Base-by-base conservation (phyloP, 83 land plant genomes). In the Picea abies region DNA sequence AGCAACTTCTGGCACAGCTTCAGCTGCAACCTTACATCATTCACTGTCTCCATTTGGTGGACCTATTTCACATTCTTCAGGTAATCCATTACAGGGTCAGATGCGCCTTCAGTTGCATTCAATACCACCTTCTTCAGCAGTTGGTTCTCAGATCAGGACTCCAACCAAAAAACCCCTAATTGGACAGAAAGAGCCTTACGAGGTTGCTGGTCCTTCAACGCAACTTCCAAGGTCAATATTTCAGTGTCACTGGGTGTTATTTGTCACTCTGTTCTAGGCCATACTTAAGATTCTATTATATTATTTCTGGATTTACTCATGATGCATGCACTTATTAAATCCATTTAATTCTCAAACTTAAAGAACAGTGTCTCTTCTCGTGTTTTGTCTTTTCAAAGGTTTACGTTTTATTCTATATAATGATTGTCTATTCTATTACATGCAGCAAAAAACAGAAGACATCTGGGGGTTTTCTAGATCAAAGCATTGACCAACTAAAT, bases 401-500 rank as follows among this genome's bases (percentile, higher is more conserved):
- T 72, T n/a, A 10, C 10, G 8, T 44, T 22, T 73, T 73, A 4
- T 41, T n/a, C 14, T 4, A n/a, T 39, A 17, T 39, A 35, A 71
- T 71, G 11, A 71, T 71, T 71, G 4, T n/a, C 20, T 71, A n/a
- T 77, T 7, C 17, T 25, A 23, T 58, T n/a, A 7, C 44, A 20
- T 44, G 82, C 88, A 97, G 98, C 80, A 97, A 97, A 84, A 97
- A 96, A 90, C 98, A 92, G 83, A 97, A 97, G 89, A 89, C 86
- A 41, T 80, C 91, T 85, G 96, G 96, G 20, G 86, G 79, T 63
- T 86, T 88, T 83, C 85, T 77, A 65, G 98, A 93, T 67, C 98
- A 94, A 83, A 97, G 98, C 90, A 94, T 97, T 84, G 98, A 97
- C 69, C 97, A 94, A 76, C 94, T 97, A 10, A 97, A 95, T 90